Base-by-base conservation (phyloP, 371 early-diverging fungal genomes). In the Paraphysoderma sedebokerense region DNA sequence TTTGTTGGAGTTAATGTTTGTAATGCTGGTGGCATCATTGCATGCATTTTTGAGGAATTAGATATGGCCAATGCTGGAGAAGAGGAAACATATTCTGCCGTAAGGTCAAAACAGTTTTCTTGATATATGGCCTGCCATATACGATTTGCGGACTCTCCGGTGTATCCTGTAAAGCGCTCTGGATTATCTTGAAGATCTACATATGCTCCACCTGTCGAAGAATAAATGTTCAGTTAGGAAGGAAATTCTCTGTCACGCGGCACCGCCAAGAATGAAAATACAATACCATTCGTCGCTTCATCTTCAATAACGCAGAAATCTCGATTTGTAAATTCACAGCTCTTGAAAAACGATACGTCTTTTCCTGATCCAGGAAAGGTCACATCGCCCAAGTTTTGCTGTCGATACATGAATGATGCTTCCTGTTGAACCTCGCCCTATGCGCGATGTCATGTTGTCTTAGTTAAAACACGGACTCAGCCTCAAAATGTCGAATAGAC, bases 101-200 rank as follows among this genome's bases (percentile, higher is more conserved):
- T 72, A 17, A 84, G 67, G 50, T 79, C 75, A 61, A 93, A 93
- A 55, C 96, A 95, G 62, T 93, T 95, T 59, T 97, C 88, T 51
- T 82, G 72, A 52, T 97, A 97, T 20, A 97, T 87, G 7, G 95
- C 76, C 44, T 74, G 73, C 98, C 98, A 97, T 9, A 97, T 81
- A 45, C 82, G 71, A 17, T 70, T 75, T 31, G 95, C 82, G 33
- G 85, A 79, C 32, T 76, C 73, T 28, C 98, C 98, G 1, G 85
- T 74, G 56, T 92, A 97, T 3, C 93, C 98, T 0, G 98, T 96
- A 59, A 86, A 98, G 15, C 92, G 76, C 59, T 98, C 98, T 9
- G 93, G 93, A 53, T 96, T 96, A 24, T 79, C 76, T 0, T 76
- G 54, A 22, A 98, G 67, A 55, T 98, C 83, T 7, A 95, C 80